Percentiles rank a stretch among this genome's conserved stretches.
Evolutionary conservation across 106 monocot genomes (phyloP).

Genomic region (Acanthochlamys bracteata): DNA sequence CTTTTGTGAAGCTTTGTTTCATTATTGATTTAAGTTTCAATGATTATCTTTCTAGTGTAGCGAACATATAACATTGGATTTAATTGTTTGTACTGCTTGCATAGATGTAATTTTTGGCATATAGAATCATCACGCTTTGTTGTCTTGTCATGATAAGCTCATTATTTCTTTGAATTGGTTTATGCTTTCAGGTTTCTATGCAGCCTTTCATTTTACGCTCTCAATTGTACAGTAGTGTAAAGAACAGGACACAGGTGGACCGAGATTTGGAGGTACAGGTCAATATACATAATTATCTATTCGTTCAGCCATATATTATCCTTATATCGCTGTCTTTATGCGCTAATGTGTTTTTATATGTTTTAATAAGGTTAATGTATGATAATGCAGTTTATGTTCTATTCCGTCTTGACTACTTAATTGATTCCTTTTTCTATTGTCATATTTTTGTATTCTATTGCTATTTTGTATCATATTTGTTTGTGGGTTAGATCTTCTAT

Average conservation of each 20-base stretch:
- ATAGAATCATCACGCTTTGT: not conserved
- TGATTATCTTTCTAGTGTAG: too few species aligned
- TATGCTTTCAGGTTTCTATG: slow-evolving; percentile 35
- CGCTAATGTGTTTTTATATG: too few species aligned
- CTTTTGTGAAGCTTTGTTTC: too few species aligned
- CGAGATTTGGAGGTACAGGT: slow-evolving; percentile 71
- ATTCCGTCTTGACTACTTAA: too few species aligned
- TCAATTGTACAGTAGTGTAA: slow-evolving; percentile 77
- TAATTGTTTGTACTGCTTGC: not conserved
- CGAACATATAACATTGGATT: not conserved
- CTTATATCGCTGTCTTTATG: not conserved
- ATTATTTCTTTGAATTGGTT: not conserved
- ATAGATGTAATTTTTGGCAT: not conserved
- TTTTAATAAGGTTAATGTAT: too few species aligned
- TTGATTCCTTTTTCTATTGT: too few species aligned
- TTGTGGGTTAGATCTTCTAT: too few species aligned
- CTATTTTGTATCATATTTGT: too few species aligned
- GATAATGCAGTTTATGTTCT: too few species aligned
- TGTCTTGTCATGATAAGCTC: not conserved
- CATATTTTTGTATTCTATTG: too few species aligned
- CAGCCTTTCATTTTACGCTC: slow-evolving; percentile 72
- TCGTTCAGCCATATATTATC: not conserved
- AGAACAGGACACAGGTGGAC: slow-evolving; percentile 89
- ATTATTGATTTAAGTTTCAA: too few species aligned
- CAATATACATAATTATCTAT: not conserved